Evolutionary conservation across 257 asterid species (phyloP), one percentile per base, ranked within the genome.

Genomic region (Gardenia jasminoides): DNA sequence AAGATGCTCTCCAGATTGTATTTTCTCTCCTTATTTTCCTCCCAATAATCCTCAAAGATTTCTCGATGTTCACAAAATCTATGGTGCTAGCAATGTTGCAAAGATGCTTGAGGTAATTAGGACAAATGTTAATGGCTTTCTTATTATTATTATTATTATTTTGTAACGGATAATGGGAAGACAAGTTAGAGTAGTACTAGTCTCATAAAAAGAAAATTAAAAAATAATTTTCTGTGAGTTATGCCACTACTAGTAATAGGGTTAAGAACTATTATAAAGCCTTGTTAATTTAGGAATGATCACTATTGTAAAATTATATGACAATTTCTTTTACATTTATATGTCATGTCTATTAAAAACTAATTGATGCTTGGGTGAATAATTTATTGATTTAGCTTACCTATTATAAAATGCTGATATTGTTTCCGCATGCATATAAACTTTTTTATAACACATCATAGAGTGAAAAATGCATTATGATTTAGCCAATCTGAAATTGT

Each of bases 1-100:
- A 70, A 86, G 88, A 75, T 92, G 94, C 73, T 88, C 91, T 66
- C 83, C 96, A 7, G 90, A 88, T 64, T 91, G 97, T 83, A 87
- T 92, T 75, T 87, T 92, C 76, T 75, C 96, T 12, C 92, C 94
- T 41, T 90, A 88, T 61, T 93, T 93, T 48, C 98, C 98, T 33
- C 77, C 96, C 54, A 81, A 78, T 17, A 86, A 93, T 72, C 92
- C 94, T 20, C 86, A 80, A 36, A 85, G 92, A 84, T 93, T 92
- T 67, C 78, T 81, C 46, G 83, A 80, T 17, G 91, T 92, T 72
- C 97, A 92, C 86, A 88, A 82, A 79, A 86, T 93, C 76, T 93
- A 81, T 71, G 97, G 97, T 24, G 97, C 98, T 59, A 86, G 93
- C 84, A 92, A 92, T 26, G 90, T 88, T 30, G 90, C 75, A 19